A percentile compares a stretch with the other conserved stretches of the same genome.
Conservation (phyloP, 1,284 basidiomycete genomes). For the Retiboletus flavoniger region DNA sequence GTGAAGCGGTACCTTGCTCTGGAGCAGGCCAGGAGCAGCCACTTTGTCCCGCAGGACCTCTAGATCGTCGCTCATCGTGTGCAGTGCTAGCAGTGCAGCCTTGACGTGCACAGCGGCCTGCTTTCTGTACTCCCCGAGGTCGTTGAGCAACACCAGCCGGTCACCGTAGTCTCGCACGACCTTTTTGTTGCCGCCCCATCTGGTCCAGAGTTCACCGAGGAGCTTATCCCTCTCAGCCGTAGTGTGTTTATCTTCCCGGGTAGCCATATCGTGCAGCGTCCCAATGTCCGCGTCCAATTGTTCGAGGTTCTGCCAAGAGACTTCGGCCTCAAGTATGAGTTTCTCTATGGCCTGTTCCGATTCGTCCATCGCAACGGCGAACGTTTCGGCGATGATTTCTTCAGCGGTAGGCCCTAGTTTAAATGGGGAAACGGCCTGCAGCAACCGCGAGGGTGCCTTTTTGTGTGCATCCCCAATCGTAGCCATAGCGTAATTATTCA, state of each 20-base stretch:
- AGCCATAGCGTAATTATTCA: conserved; percentile 65
- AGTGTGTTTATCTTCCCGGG: conserved; percentile 53
- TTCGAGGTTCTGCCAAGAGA: conserved; percentile 52
- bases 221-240: conserved; percentile 49
- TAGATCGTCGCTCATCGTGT: conserved; percentile 65
- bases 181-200: conserved; percentile 56
- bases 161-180: conserved; percentile 46
- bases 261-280: conserved; percentile 54
- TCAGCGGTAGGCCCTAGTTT: conserved; percentile 35
- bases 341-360: conserved; percentile 52
- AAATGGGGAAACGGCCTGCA: conserved; percentile 50
- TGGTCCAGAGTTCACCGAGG: conserved; percentile 66
- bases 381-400: conserved; percentile 50
- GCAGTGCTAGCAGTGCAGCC: conserved; percentile 57
- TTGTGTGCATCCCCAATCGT: conserved; percentile 53
- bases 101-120: conserved; percentile 62
- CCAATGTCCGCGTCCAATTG: conserved; percentile 58
- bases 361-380: conserved; percentile 59
- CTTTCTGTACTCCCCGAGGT: conserved; percentile 54
- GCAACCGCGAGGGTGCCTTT: conserved; percentile 36
- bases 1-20: conserved; percentile 57
- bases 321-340: conserved; percentile 62
- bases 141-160: conserved; percentile 52
- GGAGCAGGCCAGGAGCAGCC: conserved; percentile 59
- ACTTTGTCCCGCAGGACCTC: conserved; percentile 69